These are phyloP conservation scores for Melocanna baccifera DNA, from an alignment of 176 grass and related monocot species.

Conservation along the genomic window DNA sequence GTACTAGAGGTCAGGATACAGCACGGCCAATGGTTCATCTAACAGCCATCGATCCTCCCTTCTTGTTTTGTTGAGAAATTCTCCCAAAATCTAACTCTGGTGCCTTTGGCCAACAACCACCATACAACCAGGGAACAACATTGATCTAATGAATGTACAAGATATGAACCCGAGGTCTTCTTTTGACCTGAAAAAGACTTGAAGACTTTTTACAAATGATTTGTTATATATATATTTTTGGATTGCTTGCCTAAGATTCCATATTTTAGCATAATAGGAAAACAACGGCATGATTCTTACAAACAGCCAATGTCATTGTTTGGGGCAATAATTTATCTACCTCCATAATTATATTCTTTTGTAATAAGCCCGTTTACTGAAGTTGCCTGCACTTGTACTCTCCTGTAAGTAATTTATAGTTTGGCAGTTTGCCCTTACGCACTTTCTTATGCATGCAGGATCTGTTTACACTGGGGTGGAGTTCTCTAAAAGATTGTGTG, in stretches of 20 bases:
- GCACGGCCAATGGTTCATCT: background rate
- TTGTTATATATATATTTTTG: background rate
- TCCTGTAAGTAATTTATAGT: constrained; percentile 20
- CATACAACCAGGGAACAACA: background rate
- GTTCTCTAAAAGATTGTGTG: constrained; percentile 95
- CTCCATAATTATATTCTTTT: background rate
- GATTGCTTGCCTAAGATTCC: background rate
- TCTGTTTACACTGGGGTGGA: constrained; percentile 89
- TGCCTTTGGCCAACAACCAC: background rate
- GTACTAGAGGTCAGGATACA: background rate
- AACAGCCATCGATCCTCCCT: background rate
- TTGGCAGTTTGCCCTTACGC: constrained; percentile 20
- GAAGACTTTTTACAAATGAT: background rate
- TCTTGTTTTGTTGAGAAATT: background rate
- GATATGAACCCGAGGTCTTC: background rate
- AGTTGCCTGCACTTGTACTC: constrained; percentile 17
- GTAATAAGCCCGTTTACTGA: background rate
- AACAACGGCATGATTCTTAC: background rate
- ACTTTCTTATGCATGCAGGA: constrained; percentile 52
- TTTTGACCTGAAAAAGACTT: constrained; percentile 4
- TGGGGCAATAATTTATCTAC: background rate
- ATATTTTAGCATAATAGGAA: constrained; percentile 22
- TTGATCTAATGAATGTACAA: background rate
- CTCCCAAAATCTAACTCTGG: background rate
- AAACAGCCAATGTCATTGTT: background rate